Percentiles rank a stretch among this genome's conserved stretches.
Conservation (phyloP, 345 rosid genomes). For the Citrus medica region DNA sequence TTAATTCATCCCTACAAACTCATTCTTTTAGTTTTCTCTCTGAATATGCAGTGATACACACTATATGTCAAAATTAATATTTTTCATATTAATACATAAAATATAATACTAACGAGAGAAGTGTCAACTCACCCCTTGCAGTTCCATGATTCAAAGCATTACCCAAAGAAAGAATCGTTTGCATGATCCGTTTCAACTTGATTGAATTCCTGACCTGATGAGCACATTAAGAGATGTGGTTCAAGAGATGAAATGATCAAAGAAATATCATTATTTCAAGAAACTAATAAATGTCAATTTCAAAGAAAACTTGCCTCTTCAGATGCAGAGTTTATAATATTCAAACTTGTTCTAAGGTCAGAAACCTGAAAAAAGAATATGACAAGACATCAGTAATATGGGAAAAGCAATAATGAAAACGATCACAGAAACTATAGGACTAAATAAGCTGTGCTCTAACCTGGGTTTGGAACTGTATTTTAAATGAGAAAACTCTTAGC, state of each 20-base stretch:
- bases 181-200: constrained; percentile 83
- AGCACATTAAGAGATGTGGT: constrained; percentile 13
- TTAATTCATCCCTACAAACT: neutral
- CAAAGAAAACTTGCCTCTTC: constrained; percentile 57
- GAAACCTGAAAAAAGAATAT: constrained; percentile 49
- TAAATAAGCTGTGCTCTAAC: constrained; percentile 31
- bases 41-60: neutral
- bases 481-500: constrained; percentile 76
- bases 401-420: constrained; percentile 10
- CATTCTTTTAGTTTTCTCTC: neutral
- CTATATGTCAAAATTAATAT: neutral
- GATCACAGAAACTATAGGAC: constrained; percentile 11
- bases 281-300: constrained; percentile 9
- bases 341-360: constrained; percentile 66
- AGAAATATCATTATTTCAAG: constrained; percentile 5
- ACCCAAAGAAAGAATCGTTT: constrained; percentile 80
- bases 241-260: constrained; percentile 11
- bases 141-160: constrained; percentile 91
- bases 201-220: constrained; percentile 62
- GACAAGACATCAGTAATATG: neutral
- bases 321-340: constrained; percentile 56
- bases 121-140: constrained; percentile 69
- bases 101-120: neutral
- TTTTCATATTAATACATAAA: neutral
- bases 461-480: constrained; percentile 69